Evolutionary conservation across 345 rosid species (phyloP), one percentile per base, ranked within the genome.

Genomic region (Eucalyptus sideroxylon): DNA sequence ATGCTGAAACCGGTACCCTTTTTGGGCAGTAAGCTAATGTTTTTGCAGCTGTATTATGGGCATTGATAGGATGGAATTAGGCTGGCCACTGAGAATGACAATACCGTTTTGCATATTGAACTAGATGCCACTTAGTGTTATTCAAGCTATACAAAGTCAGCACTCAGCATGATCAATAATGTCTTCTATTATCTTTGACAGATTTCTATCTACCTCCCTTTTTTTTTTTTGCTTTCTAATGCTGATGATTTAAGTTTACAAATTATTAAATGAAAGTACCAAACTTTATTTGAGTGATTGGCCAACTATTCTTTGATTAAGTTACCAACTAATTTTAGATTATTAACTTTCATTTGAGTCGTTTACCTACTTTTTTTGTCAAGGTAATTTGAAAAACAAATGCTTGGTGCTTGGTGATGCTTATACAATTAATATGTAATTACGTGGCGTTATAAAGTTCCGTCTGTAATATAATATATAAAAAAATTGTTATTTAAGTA

Each of bases 401-500:
- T 53, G 59, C 59, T 53, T 53, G 59, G 10, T 16, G 77, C 23
- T 65, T 65, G 37, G 19, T 65, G 21, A 65, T 65, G 40, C 21
- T 65, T n/a, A n/a, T 13, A 9, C 17, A 62, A 12, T 62, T 30
- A 6, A 14, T 62, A 27, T 62, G 69, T 62, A 31, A 62, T 15
- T n/a, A n/a, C 7, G 11, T 16, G 6, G 6, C 3, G 0, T 4
- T 53, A 0, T 21, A 53, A 53, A 53, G 5, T 53, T 0, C 26
- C 26, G 6, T n/a, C 21, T n/a, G 3, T 65, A 16, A 7, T 65
- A 65, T n/a, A 14, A n/a, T n/a, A 7, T 11, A 4, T 7, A 30
- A 6, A 62, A 27, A 31, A 3, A 8, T 8, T 65, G n/a, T 16
- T 65, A n/a, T n/a, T 4, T 1, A 15, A n/a, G 19, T 16, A 34